Base-by-base conservation (phyloP, 345 rosid species). In the Lenwebbia sp. region DNA sequence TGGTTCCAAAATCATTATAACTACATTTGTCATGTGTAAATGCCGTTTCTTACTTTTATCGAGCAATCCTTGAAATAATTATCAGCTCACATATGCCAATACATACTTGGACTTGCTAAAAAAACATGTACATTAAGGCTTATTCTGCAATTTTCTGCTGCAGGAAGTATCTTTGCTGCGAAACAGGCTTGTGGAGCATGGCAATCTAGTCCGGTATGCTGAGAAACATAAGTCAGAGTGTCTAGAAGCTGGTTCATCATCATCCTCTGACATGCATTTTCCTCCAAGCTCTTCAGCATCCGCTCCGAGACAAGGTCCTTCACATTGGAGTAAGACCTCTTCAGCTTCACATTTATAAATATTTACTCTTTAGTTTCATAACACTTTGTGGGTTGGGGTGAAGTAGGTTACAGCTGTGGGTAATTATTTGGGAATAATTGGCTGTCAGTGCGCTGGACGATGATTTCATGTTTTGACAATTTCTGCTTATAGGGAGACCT, bases 161-260 rank as follows among this genome's bases (percentile, higher is more conserved):
- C 87, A 96, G 99, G 98, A 93, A 86, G 87, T 92, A 21, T 97
- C 99, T 28, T 90, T 86, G 83, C 91, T 97, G 83, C 93, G 92
- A 65, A 62, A 85, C 86, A 88, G 92, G 86, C 94, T 97, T 87
- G 83, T 91, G 87, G 95, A 94, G 90, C 93, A 93, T 82, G 81
- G 85, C 54, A 97, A 93, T 87, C 89, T 97, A 40, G 85, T 95
- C 82, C 89, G 92, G 84, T 97, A 93, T 90, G 96, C 96, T 33
- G 98, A 93, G 88, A 95, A 89, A 85, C 92, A 90, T 28, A 95
- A 93, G 92, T 81, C 85, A 22, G 94, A 93, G 87, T 93, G 90
- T 89, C 56, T 95, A 55, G 97, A 93, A 40, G 88, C 92, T 47
- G 88, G 88, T 82, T 91, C 95, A 23, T 88, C 95, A 40, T 90